A percentile compares a stretch with the other conserved stretches of the same genome.
Evolutionary conservation across 2,329 filamentous ascomycete genomes (phyloP).

Genomic region (Diaporthe caulivora): DNA sequence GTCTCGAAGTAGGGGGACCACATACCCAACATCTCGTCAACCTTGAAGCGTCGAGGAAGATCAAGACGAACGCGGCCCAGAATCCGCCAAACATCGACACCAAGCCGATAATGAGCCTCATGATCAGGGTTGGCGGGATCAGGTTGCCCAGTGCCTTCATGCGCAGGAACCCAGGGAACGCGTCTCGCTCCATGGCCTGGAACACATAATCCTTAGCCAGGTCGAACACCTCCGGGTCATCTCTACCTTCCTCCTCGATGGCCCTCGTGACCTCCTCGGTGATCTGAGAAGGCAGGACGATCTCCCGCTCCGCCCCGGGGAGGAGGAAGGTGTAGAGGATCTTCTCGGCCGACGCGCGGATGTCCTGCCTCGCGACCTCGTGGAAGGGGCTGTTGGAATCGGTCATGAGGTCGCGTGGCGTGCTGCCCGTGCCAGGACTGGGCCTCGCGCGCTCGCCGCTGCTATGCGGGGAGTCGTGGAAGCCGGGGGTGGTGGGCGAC

Average conservation of each 20-base stretch:
- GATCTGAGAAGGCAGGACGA: constrained; percentile 90
- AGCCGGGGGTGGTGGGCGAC: constrained; percentile 54
- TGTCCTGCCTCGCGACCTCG: constrained; percentile 88
- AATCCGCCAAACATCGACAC: constrained; percentile 90
- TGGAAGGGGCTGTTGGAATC: constrained; percentile 88
- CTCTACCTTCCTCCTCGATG: constrained; percentile 91
- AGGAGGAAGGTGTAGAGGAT: constrained; percentile 98
- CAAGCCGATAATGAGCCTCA: constrained; percentile 87
- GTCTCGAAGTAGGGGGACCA: not conserved
- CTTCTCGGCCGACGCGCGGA: constrained; percentile 94
- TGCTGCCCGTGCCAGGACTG: constrained; percentile 68
- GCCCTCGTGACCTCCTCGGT: constrained; percentile 86
- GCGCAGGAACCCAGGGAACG: constrained; percentile 96
- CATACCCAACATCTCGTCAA: constrained; percentile 86
- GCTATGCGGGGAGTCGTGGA: constrained; percentile 67
- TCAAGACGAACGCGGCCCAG: constrained; percentile 93
- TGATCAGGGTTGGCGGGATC: constrained; percentile 88
- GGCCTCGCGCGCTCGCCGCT: constrained; percentile 61
- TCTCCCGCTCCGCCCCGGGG: constrained; percentile 95
- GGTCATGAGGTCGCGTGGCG: constrained; percentile 71
- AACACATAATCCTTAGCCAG: constrained; percentile 99
- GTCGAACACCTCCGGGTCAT: constrained; percentile 98
- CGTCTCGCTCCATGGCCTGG: constrained; percentile 99
- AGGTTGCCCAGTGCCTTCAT: constrained; percentile 97
- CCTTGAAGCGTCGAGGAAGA: constrained; percentile 86